These are phyloP conservation scores for Guyanaporus albipodus DNA, from an alignment of 768 basidiomycete genomes.

Conservation along the genomic window DNA sequence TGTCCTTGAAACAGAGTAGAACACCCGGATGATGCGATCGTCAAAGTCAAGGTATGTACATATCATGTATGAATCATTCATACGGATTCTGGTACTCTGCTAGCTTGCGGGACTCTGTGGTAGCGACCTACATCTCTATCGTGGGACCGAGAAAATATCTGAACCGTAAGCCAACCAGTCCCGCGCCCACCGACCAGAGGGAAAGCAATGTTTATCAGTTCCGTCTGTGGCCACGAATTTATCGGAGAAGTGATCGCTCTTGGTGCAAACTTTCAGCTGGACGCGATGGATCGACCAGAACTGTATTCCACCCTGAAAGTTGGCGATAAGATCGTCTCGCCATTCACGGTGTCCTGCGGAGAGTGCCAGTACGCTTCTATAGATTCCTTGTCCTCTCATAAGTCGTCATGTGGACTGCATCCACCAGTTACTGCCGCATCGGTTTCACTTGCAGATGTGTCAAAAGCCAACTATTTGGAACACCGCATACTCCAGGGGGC, in stretches of 20 bases:
- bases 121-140: slow-evolving; percentile 73
- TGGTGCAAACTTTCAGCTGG: slow-evolving; percentile 51
- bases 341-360: slow-evolving; percentile 80
- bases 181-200: background rate
- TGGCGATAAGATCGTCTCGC: slow-evolving; percentile 75
- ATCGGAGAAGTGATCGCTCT: slow-evolving; percentile 68
- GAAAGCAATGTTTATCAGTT: slow-evolving; percentile 34
- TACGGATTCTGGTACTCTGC: background rate
- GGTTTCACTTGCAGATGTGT: slow-evolving; percentile 73
- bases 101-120: slow-evolving; percentile 69
- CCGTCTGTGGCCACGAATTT: slow-evolving; percentile 74
- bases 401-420: background rate
- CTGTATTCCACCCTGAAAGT: slow-evolving; percentile 62
- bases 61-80: background rate
- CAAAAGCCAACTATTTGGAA: slow-evolving; percentile 60
- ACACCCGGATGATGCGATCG: slow-evolving; percentile 73
- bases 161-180: slow-evolving; percentile 42
- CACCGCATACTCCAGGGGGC: slow-evolving; percentile 60
- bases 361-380: slow-evolving; percentile 66
- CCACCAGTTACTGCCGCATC: slow-evolving; percentile 58
- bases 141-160: slow-evolving; percentile 53
- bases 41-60: slow-evolving; percentile 59
- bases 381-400: background rate
- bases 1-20: slow-evolving; percentile 47
- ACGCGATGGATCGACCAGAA: slow-evolving; percentile 46